Base-by-base conservation (phyloP, 768 basidiomycete genomes). In the Amanita jacksonii region DNA sequence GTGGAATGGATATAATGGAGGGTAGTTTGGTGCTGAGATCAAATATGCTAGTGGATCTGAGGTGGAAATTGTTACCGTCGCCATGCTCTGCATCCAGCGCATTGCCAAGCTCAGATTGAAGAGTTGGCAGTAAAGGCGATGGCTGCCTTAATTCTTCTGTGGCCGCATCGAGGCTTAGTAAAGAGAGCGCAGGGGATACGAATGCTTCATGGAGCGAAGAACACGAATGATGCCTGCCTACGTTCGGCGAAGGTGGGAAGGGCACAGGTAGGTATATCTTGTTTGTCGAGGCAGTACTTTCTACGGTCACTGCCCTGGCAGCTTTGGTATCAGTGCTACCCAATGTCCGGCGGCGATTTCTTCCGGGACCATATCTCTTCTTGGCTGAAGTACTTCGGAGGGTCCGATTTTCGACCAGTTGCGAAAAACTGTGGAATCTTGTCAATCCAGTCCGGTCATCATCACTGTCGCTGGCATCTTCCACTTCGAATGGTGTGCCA, bases 51-150 rank as follows among this genome's bases (percentile, higher is more conserved):
- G 65, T 69, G 5, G 70, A 66, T 20, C 74, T 69, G 39, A 75
- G 60, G 48, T 74, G 78, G 48, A 66, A 60, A 40, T 67, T 65
- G 15, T 56, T 60, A 12, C 59, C 52, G 40, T 60, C 59, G 10
- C 53, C 53, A 27, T 60, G 52, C 60, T 69, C 73, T 48, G 69
- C 67, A 3, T 66, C 67, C 15, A 73, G 67, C 52, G 76, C 72
- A 45, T 63, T 68, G 22, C 73, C 78, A 1, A 87, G 66, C 58
- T 85, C 80, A 41, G 68, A 70, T 44, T 74, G 73, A 1, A 83
- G 66, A 2, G 76, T 68, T 13, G 55, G 61, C 16, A 38, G 30
- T 24, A 20, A 20, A 19, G 28, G 18, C 6, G 37, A 19, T 35
- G 44, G 22, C 19, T 31, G 36, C 27, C 8, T n/a, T 13, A 30